Evolutionary conservation across 805 yeast species (phyloP), one percentile per base, ranked within the genome.

Genomic region (Cyberlindnera bimundalis): DNA sequence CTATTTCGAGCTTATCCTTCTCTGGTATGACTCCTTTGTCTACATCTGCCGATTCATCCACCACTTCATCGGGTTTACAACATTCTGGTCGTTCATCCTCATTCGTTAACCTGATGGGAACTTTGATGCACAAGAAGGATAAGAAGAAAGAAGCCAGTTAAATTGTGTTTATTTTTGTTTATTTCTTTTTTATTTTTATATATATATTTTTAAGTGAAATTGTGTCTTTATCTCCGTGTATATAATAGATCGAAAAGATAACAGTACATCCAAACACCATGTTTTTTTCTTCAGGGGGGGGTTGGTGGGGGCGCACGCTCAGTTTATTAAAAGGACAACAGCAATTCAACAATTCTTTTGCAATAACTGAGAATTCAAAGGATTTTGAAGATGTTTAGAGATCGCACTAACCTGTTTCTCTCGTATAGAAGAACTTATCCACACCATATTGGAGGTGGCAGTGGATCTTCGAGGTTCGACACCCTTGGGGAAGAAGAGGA

Each of bases 391-490:
- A 88, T 91, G 96, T 86, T 84, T 57, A 74, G 98, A 60, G 98
- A 93, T 65, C 73, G 97, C 60, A 93, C 99, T n/a, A 91, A 90
- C 58, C 72, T 91, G 49, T 91, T 73, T 62, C 68, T 89, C 17
- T 88, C 97, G 33, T 91, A 85, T 59, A 78, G 99, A 48, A 78
- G 93, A 45, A 89, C 98, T 10, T 83, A 81, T 42, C 95, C 96
- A 0, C 89, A 89, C 50, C 77, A 73, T 18, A 25, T 16, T 20
- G 19, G 16, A 13, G 29, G 52, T 62, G 39, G 50, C 32, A 27
- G 61, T 40, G 51, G 55, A 33, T 35, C 51, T 37, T 32, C 58
- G 6, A 41, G 53, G 20, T 54, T 57, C 37, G 54, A 54, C 43
- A 43, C 52, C 15, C 50, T 57, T n/a, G 61, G 55, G 17, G 58